phyloP scores from a whole-genome alignment of 768 basidiomycete species.

The Leucocoprinus leucothites region DNA sequence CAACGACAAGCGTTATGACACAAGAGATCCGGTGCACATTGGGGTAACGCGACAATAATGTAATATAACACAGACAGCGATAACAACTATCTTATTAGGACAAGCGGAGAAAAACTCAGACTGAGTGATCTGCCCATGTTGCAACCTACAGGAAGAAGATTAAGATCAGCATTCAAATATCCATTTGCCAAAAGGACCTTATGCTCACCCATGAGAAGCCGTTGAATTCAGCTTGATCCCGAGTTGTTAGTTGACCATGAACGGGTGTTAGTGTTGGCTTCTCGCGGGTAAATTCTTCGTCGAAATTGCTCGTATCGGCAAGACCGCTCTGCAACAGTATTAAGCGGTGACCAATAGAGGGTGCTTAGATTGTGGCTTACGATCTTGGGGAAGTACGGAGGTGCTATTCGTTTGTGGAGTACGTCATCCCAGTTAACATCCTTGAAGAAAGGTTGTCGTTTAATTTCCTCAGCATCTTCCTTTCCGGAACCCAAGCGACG shows the following conservation, averaged over 20 bases:
- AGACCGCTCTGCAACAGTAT: conserved; percentile 61
- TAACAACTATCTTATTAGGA: conserved; percentile 5
- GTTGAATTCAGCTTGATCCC: conserved; percentile 93
- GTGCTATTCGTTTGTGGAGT: conserved; percentile 94
- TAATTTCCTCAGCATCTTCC: conserved; percentile 95
- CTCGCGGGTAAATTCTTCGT: conserved; percentile 95
- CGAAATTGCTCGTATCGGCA: conserved; percentile 90
- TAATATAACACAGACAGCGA: conserved; percentile 23
- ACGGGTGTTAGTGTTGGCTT: conserved; percentile 98
- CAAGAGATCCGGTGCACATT: conserved; percentile 10
- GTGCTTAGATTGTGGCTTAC: conserved; percentile 42
- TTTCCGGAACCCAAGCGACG: conserved; percentile 91
- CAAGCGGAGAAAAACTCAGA: conserved; percentile 14
- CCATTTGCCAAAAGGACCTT: background rate
- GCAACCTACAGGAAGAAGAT: conserved; percentile 35
- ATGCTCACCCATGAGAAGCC: conserved; percentile 88
- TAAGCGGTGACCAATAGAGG: background rate
- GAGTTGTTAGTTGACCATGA: conserved; percentile 85
- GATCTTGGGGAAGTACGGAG: conserved; percentile 96
- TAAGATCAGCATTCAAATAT: background rate
- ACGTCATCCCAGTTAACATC: conserved; percentile 97
- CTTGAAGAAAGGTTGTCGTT: conserved; percentile 97
- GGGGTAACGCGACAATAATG: conserved; percentile 20
- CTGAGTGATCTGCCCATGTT: conserved; percentile 57
- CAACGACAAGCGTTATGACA: conserved; percentile 4